A percentile compares a stretch with the other conserved stretches of the same genome.
phyloP scores from a whole-genome alignment of 306 rosid genomes.

The Pyrus pyrifolia region DNA sequence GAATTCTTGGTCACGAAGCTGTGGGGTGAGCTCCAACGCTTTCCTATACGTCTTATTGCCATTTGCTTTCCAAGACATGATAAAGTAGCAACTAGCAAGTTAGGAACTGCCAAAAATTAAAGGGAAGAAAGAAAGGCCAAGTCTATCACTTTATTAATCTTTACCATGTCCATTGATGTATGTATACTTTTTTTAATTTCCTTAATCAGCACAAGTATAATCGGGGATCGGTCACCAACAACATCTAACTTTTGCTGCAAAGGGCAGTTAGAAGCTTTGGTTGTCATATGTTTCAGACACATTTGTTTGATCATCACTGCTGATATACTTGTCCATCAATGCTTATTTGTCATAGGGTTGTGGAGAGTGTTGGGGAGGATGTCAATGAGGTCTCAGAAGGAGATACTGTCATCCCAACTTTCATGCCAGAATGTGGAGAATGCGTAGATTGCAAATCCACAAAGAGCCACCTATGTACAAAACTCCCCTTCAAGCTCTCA shows the following conservation, averaged over 20 bases:
- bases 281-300: not conserved
- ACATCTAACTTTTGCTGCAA: no score
- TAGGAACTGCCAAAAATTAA: not conserved
- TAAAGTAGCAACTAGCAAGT: not conserved
- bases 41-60: not conserved
- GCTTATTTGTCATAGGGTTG: constrained; percentile 36
- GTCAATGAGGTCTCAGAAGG: constrained; percentile 68
- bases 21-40: constrained; percentile 42
- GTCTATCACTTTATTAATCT: not conserved
- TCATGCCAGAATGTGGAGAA: constrained; percentile 65
- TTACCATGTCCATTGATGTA: no score
- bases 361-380: constrained; percentile 74
- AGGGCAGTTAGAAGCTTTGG: no score
- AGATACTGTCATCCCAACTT: constrained; percentile 59
- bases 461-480: constrained; percentile 68
- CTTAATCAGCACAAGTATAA: no score
- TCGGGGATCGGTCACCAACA: no score
- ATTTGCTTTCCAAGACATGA: not conserved
- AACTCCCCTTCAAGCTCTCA: constrained; percentile 46
- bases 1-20: constrained; percentile 87
- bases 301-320: not conserved
- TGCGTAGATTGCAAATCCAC: constrained; percentile 59
- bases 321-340: not conserved
- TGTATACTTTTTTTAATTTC: no score
- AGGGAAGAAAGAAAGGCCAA: not conserved